Conservation (phyloP, 2,329 filamentous ascomycete genomes). For the Penicillium sp. region DNA sequence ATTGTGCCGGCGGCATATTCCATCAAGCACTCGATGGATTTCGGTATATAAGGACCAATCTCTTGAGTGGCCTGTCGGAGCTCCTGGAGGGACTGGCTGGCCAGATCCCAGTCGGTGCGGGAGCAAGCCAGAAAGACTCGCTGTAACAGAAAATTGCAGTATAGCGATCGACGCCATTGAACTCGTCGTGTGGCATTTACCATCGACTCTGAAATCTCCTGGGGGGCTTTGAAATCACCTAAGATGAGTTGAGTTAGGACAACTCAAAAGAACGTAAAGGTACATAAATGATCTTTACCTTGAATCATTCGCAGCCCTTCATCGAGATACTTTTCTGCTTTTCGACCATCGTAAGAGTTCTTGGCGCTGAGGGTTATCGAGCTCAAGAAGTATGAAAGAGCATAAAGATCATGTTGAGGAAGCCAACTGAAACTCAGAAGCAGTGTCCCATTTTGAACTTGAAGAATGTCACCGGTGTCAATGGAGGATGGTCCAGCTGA, state of each 20-base stretch:
- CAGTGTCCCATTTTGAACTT: conserved; percentile 43
- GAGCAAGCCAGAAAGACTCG: conserved; percentile 67
- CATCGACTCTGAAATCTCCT: conserved; percentile 52
- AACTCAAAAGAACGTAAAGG: conserved; percentile 12
- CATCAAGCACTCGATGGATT: conserved; percentile 53
- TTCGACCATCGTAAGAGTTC: conserved; percentile 54
- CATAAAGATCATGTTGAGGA: conserved; percentile 58
- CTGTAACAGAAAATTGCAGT: conserved; percentile 68
- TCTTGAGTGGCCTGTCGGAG: conserved; percentile 50
- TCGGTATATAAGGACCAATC: conserved; percentile 40
- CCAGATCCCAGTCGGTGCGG: conserved; percentile 66
- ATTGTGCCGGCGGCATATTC: conserved; percentile 74
- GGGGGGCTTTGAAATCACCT: conserved; percentile 39
- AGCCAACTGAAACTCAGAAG: conserved; percentile 60
- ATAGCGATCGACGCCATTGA: conserved; percentile 64
- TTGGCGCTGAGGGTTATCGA: conserved; percentile 56
- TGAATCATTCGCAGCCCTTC: conserved; percentile 56
- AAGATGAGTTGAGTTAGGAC: conserved; percentile 16
- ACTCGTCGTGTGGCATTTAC: conserved; percentile 58
- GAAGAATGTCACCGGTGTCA: conserved; percentile 43
- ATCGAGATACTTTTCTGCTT: conserved; percentile 56
- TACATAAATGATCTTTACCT: conserved; percentile 37
- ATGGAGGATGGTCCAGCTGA: conserved; percentile 38
- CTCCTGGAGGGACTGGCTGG: conserved; percentile 56
- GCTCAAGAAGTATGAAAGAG: conserved; percentile 58